A percentile compares a stretch with the other conserved stretches of the same genome.
Evolutionary conservation across 2,329 filamentous ascomycete genomes (phyloP).

Genomic region (Daldinia eschscholtzii): DNA sequence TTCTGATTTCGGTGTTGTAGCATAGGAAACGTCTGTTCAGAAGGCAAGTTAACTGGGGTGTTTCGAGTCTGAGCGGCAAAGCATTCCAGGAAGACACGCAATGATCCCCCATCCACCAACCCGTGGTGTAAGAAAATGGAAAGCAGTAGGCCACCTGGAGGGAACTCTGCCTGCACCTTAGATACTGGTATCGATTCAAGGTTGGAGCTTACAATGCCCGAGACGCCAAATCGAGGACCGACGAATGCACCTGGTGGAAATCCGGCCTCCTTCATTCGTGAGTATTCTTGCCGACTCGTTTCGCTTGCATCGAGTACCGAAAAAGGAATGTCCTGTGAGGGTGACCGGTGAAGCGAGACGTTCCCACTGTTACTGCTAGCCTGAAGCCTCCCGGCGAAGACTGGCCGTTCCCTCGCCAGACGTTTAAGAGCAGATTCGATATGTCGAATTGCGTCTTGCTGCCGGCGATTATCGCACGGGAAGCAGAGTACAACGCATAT

Average conservation of each 20-base stretch:
- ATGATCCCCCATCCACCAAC: constrained; percentile 58
- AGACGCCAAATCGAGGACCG: constrained; percentile 43
- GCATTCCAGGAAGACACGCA: constrained; percentile 56
- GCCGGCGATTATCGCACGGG: constrained; percentile 46
- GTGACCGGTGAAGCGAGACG: constrained; percentile 46
- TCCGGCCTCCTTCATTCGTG: constrained; percentile 44
- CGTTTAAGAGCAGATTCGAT: constrained; percentile 47
- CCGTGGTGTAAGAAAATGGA: constrained; percentile 59
- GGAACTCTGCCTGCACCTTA: constrained; percentile 56
- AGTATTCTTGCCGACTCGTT: constrained; percentile 43
- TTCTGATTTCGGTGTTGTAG: constrained; percentile 32
- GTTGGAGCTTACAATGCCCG: constrained; percentile 41
- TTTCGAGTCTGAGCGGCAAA: constrained; percentile 55
- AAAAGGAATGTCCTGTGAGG: constrained; percentile 49
- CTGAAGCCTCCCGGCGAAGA: constrained; percentile 51
- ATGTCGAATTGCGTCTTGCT: constrained; percentile 44
- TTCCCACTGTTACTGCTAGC: constrained; percentile 43
- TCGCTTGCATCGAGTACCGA: constrained; percentile 39
- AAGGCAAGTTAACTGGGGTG: constrained; percentile 45
- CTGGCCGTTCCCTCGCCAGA: constrained; percentile 49
- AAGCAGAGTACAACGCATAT: constrained; percentile 54
- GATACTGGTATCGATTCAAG: constrained; percentile 54
- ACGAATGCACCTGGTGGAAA: constrained; percentile 51
- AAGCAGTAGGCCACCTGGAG: constrained; percentile 57
- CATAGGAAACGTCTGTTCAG: constrained; percentile 48